Conservation (phyloP, 2,329 filamentous ascomycete genomes). For the Calonectria crousiana region DNA sequence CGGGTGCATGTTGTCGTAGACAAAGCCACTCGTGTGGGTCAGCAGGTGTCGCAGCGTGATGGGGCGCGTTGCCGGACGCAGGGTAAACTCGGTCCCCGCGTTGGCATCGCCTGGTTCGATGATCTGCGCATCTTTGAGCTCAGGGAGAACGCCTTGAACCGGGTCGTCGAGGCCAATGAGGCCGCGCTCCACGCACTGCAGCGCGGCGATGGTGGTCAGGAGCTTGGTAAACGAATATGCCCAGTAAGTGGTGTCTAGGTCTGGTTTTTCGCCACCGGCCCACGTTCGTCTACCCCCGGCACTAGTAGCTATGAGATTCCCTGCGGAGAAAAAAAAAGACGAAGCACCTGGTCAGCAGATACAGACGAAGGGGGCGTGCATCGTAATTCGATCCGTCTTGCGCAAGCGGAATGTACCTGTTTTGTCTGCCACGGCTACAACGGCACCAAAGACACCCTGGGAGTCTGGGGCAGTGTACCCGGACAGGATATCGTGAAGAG, state of each 20-base stretch:
- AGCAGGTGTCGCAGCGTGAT: neutral
- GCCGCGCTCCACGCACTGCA: conserved; percentile 3
- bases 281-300: neutral
- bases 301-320: neutral
- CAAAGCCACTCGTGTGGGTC: neutral
- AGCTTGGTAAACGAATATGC: conserved; percentile 3
- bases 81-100: neutral
- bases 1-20: neutral
- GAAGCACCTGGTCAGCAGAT: neutral
- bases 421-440: neutral
- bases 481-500: neutral
- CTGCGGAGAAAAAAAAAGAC: neutral
- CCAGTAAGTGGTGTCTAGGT: conserved; percentile 3
- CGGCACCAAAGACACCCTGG: neutral
- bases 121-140: neutral
- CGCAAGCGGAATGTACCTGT: neutral
- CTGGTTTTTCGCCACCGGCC: neutral
- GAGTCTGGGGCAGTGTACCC: neutral
- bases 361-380: neutral
- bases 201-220: neutral
- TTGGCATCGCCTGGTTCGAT: neutral
- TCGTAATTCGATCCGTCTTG: no score
- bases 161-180: neutral
- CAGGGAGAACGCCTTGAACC: neutral
- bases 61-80: neutral